Percentiles rank a stretch among this genome's conserved stretches.
Conservation (phyloP, 2,329 filamentous ascomycete genomes). For the Colletotrichum sp. region DNA sequence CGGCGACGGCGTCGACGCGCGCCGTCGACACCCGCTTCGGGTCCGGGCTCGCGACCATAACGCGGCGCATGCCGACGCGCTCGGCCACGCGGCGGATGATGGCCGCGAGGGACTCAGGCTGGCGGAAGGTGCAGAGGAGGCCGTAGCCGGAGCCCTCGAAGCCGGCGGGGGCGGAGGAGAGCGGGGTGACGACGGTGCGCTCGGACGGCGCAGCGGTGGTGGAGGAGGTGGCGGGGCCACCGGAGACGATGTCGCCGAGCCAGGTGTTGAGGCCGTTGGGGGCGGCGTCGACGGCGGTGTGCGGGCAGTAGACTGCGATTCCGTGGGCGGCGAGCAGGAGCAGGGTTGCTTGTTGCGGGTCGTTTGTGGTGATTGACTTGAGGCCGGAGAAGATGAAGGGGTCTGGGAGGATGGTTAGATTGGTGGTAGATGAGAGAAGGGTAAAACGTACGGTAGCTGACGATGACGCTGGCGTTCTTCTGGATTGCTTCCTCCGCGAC, state of each 20-base stretch:
- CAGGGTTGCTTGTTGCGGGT: constrained; percentile 87
- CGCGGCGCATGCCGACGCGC: constrained; percentile 67
- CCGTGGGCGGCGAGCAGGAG: constrained; percentile 83
- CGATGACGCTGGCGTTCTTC: constrained; percentile 76
- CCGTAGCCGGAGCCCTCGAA: constrained; percentile 60
- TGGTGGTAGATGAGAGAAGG: not conserved
- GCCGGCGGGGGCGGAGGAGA: constrained; percentile 42
- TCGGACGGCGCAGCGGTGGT: constrained; percentile 31
- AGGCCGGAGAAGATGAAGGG: constrained; percentile 95
- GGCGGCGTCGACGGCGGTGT: constrained; percentile 92
- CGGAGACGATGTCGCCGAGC: constrained; percentile 85
- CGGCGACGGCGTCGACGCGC: constrained; percentile 72
- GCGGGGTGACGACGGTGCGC: constrained; percentile 51
- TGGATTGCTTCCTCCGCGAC: constrained; percentile 91
- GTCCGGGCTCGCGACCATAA: constrained; percentile 47
- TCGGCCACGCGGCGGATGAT: constrained; percentile 64
- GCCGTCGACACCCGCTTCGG: constrained; percentile 22
- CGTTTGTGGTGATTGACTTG: constrained; percentile 83
- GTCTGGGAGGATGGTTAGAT: constrained; percentile 56
- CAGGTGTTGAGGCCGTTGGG: constrained; percentile 89
- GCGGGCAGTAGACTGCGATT: constrained; percentile 94
- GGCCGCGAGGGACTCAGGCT: constrained; percentile 42
- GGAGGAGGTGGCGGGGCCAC: constrained; percentile 30
- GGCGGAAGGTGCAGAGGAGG: constrained; percentile 47
- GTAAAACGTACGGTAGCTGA: constrained; percentile 77